Base-by-base conservation (phyloP, 2,329 filamentous ascomycete species). In the Venturia carpophila region DNA sequence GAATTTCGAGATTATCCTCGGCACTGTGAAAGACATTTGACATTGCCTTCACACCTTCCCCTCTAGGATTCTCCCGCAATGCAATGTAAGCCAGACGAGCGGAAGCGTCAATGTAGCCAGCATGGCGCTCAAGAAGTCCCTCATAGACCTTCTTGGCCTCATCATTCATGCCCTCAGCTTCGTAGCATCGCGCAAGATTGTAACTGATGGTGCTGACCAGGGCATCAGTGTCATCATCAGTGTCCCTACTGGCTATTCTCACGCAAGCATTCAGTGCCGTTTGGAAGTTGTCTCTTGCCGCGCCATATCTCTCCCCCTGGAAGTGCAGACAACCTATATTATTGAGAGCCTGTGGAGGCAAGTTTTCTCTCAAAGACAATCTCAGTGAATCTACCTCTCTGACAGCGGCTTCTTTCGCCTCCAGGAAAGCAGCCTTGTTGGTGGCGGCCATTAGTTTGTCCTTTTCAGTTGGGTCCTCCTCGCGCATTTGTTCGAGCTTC, bases 301-400 rank as follows among this genome's bases (percentile, higher is more conserved):
- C 81, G 24, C 88, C 85, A 68, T 89, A 87, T 73, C 91, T 92
- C 71, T 96, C 92, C 1, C 87, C 83, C 73, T 96, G 92, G 69
- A 91, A 97, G 70, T 96, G 86, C 77, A 97, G 97, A 75, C 92
- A 97, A 5, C 91, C 94, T 73, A 97, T 96, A 74, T 99, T 99
- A 80, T 97, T 99, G 55, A 99, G 83, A 1, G 97, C 82, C 72
- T 96, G 92, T 4, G 94, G 94, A 0, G 92, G 90, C 1, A 99
- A 80, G 66, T 88, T 82, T 72, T 92, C 90, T 64, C 92, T 87
- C 37, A 96, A 80, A 19, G 47, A 52, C 47, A 52, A 52, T 27
- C 47, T 82, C 80, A 27, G 79, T 79, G 65, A 84, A 83, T 65
- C 84, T 77, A 39, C 84, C 82, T 52, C 47, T 27, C 21, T 58